Evolutionary conservation across 352 stramenopile species (phyloP).

Genomic region (Blastocystis sp.): DNA sequence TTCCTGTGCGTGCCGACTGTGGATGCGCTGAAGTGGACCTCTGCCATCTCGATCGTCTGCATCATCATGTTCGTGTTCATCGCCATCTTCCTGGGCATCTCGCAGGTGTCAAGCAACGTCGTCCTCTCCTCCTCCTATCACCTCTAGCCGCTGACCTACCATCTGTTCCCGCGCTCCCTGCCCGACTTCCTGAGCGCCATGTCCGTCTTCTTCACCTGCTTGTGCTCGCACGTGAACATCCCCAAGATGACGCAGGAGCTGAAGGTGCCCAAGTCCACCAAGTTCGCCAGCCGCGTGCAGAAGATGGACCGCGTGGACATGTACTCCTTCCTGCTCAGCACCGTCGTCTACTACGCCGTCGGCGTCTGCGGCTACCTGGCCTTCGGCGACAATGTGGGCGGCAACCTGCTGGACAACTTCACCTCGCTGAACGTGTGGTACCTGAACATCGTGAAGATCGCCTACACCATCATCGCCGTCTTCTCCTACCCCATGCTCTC

Average conservation of each 20-base stretch:
- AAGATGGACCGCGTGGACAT: constrained; percentile 35
- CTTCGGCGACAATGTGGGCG: background rate
- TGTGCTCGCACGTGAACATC: constrained; percentile 39
- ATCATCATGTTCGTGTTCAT: constrained; percentile 19
- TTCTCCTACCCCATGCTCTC: constrained; percentile 37
- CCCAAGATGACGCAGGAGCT: constrained; percentile 35
- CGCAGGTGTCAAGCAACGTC: background rate
- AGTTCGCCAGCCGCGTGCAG: background rate
- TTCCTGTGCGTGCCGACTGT: constrained; percentile 10
- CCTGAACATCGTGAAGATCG: constrained; percentile 20
- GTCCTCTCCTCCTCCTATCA: background rate
- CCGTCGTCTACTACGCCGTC: constrained; percentile 1
- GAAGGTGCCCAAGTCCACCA: background rate
- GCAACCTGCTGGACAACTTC: constrained; percentile 28
- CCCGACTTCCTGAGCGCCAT: background rate
- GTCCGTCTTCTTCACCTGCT: constrained; percentile 37
- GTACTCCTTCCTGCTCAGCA: background rate
- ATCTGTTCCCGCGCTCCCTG: background rate
- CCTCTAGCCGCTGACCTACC: background rate
- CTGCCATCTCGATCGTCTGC: background rate
- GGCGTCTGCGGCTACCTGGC: constrained; percentile 21
- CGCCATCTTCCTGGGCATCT: background rate
- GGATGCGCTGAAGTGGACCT: background rate
- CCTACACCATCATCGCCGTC: background rate
- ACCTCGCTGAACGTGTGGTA: background rate